Conservation (phyloP, 805 yeast genomes). For the Maudiozyma pseudohumilis region DNA sequence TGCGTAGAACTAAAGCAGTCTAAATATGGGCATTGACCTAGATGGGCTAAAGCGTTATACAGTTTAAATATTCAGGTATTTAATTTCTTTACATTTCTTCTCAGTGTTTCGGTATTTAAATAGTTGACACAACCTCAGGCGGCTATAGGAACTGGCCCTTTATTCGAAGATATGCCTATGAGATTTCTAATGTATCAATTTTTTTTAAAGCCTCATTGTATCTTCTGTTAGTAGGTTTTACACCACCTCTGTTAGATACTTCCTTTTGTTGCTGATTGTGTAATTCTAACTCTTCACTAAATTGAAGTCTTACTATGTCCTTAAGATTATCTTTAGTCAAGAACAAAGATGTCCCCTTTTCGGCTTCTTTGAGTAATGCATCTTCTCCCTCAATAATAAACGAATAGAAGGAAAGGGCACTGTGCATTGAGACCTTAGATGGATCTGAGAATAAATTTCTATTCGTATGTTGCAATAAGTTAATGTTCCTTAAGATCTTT, state of each 20-base stretch:
- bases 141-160: no score
- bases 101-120: no score
- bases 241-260: constrained; percentile 9
- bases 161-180: no score
- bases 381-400: constrained; percentile 19
- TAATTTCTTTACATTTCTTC: no score
- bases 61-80: no score
- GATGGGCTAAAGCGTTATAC: no score
- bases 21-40: no score
- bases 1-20: no score
- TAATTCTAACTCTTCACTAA: constrained; percentile 23
- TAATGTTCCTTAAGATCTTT: constrained; percentile 25
- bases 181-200: constrained; percentile 4
- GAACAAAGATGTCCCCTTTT: constrained; percentile 12
- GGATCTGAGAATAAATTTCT: constrained; percentile 20
- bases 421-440: constrained; percentile 16
- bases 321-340: constrained; percentile 17
- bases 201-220: constrained; percentile 21
- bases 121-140: no score
- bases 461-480: constrained; percentile 23
- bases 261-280: constrained; percentile 15
- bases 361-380: constrained; percentile 13
- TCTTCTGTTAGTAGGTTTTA: constrained; percentile 21
- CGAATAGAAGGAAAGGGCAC: constrained; percentile 16
- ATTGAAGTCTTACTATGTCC: constrained; percentile 22